Evolutionary conservation across 2,329 filamentous ascomycete species (phyloP), one percentile per base, ranked within the genome.

Genomic region (Hypoxylon sp.): DNA sequence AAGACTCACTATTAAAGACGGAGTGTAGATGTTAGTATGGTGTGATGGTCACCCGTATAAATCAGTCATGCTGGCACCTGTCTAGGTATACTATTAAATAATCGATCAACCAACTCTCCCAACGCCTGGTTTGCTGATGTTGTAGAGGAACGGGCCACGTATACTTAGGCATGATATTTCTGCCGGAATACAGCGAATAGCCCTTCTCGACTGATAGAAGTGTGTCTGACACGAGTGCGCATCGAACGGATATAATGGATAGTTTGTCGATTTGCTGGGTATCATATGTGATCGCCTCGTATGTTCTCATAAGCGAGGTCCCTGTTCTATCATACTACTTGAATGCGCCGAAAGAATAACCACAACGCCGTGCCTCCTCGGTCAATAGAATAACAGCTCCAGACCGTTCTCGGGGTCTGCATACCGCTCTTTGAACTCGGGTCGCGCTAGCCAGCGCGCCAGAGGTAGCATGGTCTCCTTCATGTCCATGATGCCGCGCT

Each of bases 401-500:
- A 92, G 74, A 73, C 87, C 80, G 74, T 84, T 86, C 73, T 88
- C 86, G 64, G 86, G 83, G 58, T 86, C 86, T 24, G 80, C 83
- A 75, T 93, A 97, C 69, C 89, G 86, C 55, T 89, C 88, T 79
- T 89, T 91, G 73, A 98, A 86, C 74, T 93, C 90, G 15, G 88
- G 82, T 61, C 89, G 85, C 35, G 90, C 87, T 55, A 99, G 82
- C 77, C 97, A 89, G 68, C 89, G 87, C 50, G 93, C 87, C 52
- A 98, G 85, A 6, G 93, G 93, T 75, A 94, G 85, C 82, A 94
- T 91, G 0, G 93, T 93, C 68, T 99, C 96, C 79, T 92, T 93
- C 93, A 98, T 98, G 77, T 98, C 96, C 79, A 97, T 89, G 70
- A 99, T 89, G 0, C 94, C 93, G 51, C 94, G 87, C 84, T 97